Evolutionary conservation across 768 basidiomycete genomes (phyloP).

Genomic region (Pleurotus tuber-regium): DNA sequence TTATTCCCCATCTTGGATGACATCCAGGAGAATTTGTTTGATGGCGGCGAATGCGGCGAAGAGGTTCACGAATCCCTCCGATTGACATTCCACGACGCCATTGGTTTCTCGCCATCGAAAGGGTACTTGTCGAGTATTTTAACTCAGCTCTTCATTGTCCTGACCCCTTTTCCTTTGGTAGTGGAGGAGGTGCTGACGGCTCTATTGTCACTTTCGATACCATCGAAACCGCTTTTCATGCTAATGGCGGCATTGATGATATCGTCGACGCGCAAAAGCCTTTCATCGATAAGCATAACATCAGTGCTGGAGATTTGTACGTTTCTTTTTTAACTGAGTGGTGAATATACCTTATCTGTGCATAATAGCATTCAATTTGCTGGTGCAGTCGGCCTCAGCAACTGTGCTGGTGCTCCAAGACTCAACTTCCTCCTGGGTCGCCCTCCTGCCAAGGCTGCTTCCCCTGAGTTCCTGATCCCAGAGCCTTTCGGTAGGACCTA

Average conservation of each 20-base stretch:
- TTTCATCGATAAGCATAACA: constrained; percentile 24
- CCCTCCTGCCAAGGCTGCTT: constrained; percentile 15
- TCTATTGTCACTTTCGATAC: constrained; percentile 34
- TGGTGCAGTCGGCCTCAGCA: constrained; percentile 30
- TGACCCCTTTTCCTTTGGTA: constrained; percentile 11
- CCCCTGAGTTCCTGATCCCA: constrained; percentile 19
- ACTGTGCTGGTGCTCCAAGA: constrained; percentile 33
- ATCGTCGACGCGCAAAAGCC: constrained; percentile 25
- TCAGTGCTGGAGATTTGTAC: constrained; percentile 34
- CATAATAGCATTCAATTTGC: constrained; percentile 33
- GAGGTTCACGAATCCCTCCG: constrained; percentile 30
- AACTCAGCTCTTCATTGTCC: neutral
- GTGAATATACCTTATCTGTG: neutral
- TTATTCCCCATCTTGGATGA: constrained; percentile 23
- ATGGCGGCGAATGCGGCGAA: constrained; percentile 28
- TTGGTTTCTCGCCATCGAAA: constrained; percentile 33
- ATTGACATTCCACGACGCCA: constrained; percentile 40
- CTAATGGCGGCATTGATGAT: constrained; percentile 32
- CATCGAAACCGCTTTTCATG: constrained; percentile 30
- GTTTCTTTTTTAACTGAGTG: neutral
- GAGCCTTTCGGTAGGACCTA: constrained; percentile 17
- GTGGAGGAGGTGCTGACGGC: constrained; percentile 36
- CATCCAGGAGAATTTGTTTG: constrained; percentile 22
- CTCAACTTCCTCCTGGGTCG: constrained; percentile 28
- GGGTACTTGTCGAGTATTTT: constrained; percentile 21